phyloP scores from a whole-genome alignment of 768 basidiomycete genomes.

The Mycena maculata region DNA sequence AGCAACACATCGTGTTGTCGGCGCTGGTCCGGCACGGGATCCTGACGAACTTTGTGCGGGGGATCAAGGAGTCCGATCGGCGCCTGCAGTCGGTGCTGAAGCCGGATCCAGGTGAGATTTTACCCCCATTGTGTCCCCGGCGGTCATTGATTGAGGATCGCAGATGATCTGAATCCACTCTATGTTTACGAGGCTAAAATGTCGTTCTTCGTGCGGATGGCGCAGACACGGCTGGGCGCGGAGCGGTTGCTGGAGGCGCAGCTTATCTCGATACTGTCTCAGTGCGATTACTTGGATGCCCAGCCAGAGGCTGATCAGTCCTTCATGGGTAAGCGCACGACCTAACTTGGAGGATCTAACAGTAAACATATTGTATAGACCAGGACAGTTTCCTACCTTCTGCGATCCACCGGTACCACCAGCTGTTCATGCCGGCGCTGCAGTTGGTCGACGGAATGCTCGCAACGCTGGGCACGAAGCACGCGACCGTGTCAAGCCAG shows the following conservation, averaged over 20 bases:
- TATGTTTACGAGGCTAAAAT: slow-evolving; percentile 97
- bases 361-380: slow-evolving; percentile 58
- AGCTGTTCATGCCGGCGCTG: slow-evolving; percentile 86
- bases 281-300: slow-evolving; percentile 89
- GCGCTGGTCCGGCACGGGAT: slow-evolving; percentile 80
- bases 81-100: slow-evolving; percentile 81
- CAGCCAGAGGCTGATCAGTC: slow-evolving; percentile 86
- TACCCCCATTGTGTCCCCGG: not conserved
- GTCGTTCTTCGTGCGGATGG: slow-evolving; percentile 87
- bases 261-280: slow-evolving; percentile 76
- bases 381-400: slow-evolving; percentile 89
- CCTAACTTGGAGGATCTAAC: not conserved
- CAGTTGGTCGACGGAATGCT: slow-evolving; percentile 84
- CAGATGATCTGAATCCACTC: slow-evolving; percentile 89
- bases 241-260: slow-evolving; percentile 86
- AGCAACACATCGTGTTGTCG: slow-evolving; percentile 69
- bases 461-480: slow-evolving; percentile 78
- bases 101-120: slow-evolving; percentile 83
- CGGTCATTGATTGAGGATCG: not conserved
- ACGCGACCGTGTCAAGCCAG: slow-evolving; percentile 76
- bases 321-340: slow-evolving; percentile 71
- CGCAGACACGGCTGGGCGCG: slow-evolving; percentile 85
- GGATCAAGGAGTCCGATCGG: slow-evolving; percentile 85
- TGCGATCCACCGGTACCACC: slow-evolving; percentile 90
- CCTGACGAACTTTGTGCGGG: slow-evolving; percentile 82